A percentile compares a stretch with the other conserved stretches of the same genome.
Evolutionary conservation across 345 rosid species (phyloP).

Genomic region (Aquilaria yunnanensis): DNA sequence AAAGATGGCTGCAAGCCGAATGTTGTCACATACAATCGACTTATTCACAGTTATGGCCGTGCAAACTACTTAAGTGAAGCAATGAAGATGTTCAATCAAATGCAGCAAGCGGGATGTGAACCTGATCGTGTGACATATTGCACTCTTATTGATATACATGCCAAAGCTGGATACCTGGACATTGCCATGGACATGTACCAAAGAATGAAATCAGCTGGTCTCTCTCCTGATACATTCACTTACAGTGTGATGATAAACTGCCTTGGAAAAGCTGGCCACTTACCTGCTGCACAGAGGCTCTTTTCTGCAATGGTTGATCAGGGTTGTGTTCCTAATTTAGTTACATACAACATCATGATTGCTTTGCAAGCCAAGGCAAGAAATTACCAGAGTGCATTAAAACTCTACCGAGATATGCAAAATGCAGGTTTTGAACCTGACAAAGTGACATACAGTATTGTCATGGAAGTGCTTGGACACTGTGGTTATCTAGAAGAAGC

Average conservation of each 20-base stretch:
- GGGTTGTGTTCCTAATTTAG: constrained; percentile 81
- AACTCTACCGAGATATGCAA: constrained; percentile 77
- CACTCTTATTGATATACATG: constrained; percentile 89
- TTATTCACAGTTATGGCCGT: constrained; percentile 90
- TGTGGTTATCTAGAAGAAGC: constrained; percentile 86
- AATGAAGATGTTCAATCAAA: constrained; percentile 60
- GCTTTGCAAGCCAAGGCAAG: constrained; percentile 91
- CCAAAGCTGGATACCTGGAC: constrained; percentile 91
- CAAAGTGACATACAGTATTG: constrained; percentile 85
- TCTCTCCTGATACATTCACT: constrained; percentile 89
- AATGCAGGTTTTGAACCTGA: constrained; percentile 83
- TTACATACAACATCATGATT: constrained; percentile 82
- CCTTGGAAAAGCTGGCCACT: constrained; percentile 92
- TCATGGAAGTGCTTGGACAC: constrained; percentile 97
- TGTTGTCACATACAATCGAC: constrained; percentile 85
- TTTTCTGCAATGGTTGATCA: constrained; percentile 82
- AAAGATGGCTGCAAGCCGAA: constrained; percentile 78
- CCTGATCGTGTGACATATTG: constrained; percentile 94
- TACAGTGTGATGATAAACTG: constrained; percentile 92
- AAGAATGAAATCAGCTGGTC: constrained; percentile 77
- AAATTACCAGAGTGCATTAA: constrained; percentile 69
- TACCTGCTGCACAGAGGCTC: constrained; percentile 69
- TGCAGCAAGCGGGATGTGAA: constrained; percentile 70
- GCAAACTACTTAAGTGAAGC: constrained; percentile 85
- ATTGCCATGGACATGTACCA: constrained; percentile 80